phyloP scores from a whole-genome alignment of 371 early-diverging fungal species.

The Blakeslea trispora region DNA sequence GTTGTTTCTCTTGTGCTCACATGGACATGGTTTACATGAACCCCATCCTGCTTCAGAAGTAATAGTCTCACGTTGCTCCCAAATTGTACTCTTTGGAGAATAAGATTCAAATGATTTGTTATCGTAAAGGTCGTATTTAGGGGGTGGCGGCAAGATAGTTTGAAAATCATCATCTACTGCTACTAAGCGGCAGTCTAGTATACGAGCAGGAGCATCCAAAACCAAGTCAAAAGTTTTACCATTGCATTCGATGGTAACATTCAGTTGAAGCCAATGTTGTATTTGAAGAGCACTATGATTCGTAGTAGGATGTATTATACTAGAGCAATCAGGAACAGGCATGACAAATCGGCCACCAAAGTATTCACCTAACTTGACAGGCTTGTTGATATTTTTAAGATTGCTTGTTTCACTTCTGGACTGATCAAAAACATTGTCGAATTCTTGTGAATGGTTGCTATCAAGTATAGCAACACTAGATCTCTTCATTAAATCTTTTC shows the following conservation, averaged over 20 bases:
- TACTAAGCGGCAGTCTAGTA: slow-evolving; percentile 46
- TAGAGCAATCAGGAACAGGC: slow-evolving; percentile 39
- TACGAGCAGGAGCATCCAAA: slow-evolving; percentile 35
- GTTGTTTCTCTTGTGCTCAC: slow-evolving; percentile 20
- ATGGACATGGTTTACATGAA: slow-evolving; percentile 36
- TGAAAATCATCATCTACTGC: slow-evolving; percentile 55
- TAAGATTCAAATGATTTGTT: slow-evolving; percentile 15
- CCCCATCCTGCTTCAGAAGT: slow-evolving; percentile 37
- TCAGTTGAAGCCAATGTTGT: slow-evolving; percentile 35
- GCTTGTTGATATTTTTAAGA: slow-evolving; percentile 36
- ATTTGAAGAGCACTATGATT: slow-evolving; percentile 29
- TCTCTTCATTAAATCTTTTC: neutral
- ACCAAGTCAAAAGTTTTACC: slow-evolving; percentile 28
- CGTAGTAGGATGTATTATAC: slow-evolving; percentile 36
- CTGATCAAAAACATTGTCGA: slow-evolving; percentile 1
- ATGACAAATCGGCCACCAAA: slow-evolving; percentile 43
- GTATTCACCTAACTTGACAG: slow-evolving; percentile 31
- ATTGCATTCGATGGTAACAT: slow-evolving; percentile 28
- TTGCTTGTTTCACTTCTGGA: slow-evolving; percentile 19
- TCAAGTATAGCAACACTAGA: neutral
- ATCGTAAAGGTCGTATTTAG: slow-evolving; percentile 70
- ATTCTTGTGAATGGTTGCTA: neutral
- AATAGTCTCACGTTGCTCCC: slow-evolving; percentile 43
- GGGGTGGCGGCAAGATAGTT: slow-evolving; percentile 85
- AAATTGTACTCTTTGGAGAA: slow-evolving; percentile 23